Evolutionary conservation across 2,329 filamentous ascomycete genomes (phyloP).

Genomic region (Aureobasidium lini): DNA sequence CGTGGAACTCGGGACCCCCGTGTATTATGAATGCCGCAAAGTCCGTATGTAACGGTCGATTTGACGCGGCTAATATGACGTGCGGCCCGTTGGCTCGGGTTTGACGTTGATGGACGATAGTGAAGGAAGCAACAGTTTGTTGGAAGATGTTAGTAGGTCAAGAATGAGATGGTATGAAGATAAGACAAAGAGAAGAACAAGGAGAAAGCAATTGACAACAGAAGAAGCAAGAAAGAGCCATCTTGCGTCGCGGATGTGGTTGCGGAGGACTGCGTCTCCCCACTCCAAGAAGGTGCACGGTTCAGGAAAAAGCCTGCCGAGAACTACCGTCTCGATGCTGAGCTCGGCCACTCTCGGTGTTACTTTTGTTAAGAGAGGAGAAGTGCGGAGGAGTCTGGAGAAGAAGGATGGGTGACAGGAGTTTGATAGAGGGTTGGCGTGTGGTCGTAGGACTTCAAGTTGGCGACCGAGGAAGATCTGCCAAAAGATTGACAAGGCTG

Average conservation of each 20-base stretch:
- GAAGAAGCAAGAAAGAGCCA: not conserved
- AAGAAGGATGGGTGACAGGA: slow-evolving; percentile 4
- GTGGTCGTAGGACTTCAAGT: not conserved
- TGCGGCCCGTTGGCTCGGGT: not conserved
- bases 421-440: not conserved
- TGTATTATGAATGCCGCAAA: slow-evolving; percentile 1
- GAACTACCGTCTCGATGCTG: not conserved
- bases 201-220: not conserved
- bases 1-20: not conserved
- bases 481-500: not conserved
- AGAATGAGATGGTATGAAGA: not conserved
- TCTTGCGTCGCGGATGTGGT: not conserved
- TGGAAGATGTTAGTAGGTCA: not conserved
- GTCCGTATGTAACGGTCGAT: not conserved
- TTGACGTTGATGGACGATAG: not conserved
- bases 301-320: not conserved
- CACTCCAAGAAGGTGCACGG: not conserved
- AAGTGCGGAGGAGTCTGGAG: slow-evolving; percentile 8
- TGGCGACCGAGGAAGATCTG: not conserved
- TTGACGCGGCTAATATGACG: slow-evolving; percentile 7
- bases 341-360: slow-evolving; percentile 1
- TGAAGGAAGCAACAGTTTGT: not conserved
- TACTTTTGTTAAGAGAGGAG: not conserved
- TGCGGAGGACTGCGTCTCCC: slow-evolving; percentile 7
- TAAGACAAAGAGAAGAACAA: not conserved